phyloP scores from a whole-genome alignment of 2,329 filamentous ascomycete genomes.

The Trichoderma sp. region DNA sequence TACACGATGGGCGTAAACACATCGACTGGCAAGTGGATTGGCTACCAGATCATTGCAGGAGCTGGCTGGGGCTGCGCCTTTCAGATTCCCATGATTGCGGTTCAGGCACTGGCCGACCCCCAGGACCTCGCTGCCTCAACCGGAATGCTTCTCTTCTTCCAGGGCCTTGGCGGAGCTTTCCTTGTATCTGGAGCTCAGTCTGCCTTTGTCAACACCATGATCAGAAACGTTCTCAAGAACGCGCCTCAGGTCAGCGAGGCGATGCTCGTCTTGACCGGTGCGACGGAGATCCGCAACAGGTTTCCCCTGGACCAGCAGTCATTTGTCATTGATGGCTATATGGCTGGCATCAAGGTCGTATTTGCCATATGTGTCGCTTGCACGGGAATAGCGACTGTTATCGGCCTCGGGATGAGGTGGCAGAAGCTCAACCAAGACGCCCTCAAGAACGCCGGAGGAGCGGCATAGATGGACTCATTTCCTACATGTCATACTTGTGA shows the following conservation, averaged over 20 bases:
- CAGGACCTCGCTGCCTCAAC: constrained; percentile 46
- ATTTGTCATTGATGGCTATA: constrained; percentile 60
- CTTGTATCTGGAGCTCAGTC: constrained; percentile 48
- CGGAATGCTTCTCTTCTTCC: constrained; percentile 46
- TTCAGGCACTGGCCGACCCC: constrained; percentile 40
- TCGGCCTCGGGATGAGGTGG: constrained; percentile 38
- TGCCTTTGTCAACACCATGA: constrained; percentile 45
- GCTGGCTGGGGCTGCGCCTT: constrained; percentile 44
- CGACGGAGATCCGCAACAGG: constrained; percentile 53
- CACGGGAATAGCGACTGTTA: constrained; percentile 38
- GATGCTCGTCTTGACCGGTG: constrained; percentile 42
- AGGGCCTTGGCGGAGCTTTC: constrained; percentile 50
- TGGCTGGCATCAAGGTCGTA: constrained; percentile 59
- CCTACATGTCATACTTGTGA: background rate
- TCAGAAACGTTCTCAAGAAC: constrained; percentile 32
- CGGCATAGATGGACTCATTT: constrained; percentile 27
- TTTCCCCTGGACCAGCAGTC: constrained; percentile 49
- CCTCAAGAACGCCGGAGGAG: constrained; percentile 27
- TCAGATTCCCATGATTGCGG: constrained; percentile 51
- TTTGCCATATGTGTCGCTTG: constrained; percentile 56
- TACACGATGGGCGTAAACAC: constrained; percentile 41
- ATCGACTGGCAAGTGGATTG: constrained; percentile 46
- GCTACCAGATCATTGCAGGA: constrained; percentile 52
- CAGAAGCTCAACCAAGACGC: constrained; percentile 35
- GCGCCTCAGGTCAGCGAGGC: constrained; percentile 37